A percentile compares a stretch with the other conserved stretches of the same genome.
phyloP scores from a whole-genome alignment of 768 basidiomycete species.

The Tylopilus rubrobrunneus region DNA sequence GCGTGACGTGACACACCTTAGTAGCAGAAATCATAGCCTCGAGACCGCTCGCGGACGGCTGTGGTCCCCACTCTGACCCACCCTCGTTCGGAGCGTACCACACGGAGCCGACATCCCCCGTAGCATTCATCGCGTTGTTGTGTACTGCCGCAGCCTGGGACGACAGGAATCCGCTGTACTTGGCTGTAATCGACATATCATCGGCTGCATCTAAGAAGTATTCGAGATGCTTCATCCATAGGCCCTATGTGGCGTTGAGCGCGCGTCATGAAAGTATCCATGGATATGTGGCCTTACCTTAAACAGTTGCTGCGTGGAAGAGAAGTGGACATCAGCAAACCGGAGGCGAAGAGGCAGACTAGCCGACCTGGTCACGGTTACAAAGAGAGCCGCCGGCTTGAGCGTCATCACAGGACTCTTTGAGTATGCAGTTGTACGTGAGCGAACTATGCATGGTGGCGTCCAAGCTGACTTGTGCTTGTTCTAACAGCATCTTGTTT shows the following conservation, averaged over 20 bases:
- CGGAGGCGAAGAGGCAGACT: background rate
- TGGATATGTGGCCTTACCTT: conserved; percentile 22
- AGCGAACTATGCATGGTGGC: conserved; percentile 41
- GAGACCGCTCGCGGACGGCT: conserved; percentile 29
- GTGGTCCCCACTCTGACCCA: conserved; percentile 27
- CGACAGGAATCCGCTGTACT: conserved; percentile 35
- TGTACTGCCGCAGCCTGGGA: conserved; percentile 40
- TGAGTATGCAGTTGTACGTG: conserved; percentile 40
- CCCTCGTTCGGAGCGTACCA: conserved; percentile 29
- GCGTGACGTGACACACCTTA: conserved; percentile 12
- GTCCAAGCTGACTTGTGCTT: conserved; percentile 52
- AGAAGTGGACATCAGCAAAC: background rate
- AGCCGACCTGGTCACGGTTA: conserved; percentile 41
- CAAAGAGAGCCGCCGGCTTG: conserved; percentile 37
- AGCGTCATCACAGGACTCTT: conserved; percentile 51
- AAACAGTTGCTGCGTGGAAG: conserved; percentile 22
- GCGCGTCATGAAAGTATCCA: background rate
- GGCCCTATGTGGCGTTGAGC: conserved; percentile 14
- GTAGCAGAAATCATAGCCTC: conserved; percentile 27
- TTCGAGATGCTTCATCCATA: conserved; percentile 51
- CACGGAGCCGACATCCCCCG: conserved; percentile 38
- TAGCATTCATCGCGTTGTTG: conserved; percentile 35
- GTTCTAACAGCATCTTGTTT: conserved; percentile 37
- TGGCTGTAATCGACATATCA: conserved; percentile 38
- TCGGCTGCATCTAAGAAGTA: conserved; percentile 47